These are phyloP conservation scores for Lasiodiplodia gonubiensis DNA, from an alignment of 2,329 filamentous ascomycete species.

Conservation along the genomic window DNA sequence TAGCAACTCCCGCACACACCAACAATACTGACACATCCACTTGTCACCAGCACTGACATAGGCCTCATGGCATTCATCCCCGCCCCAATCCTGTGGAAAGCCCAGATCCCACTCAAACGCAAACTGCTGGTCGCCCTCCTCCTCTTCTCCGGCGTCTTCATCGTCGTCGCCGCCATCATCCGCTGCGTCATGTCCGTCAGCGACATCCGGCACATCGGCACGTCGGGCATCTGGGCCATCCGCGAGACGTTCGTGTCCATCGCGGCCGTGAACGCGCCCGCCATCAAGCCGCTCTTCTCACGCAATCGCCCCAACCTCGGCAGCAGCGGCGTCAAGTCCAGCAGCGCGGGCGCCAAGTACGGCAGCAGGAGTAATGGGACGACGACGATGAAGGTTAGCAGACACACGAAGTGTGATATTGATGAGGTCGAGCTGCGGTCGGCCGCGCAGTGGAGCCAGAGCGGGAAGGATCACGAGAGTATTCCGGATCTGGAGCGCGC, in stretches of 20 bases:
- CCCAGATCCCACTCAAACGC: slow-evolving; percentile 45
- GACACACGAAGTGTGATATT: neutral
- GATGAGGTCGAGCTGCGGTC: slow-evolving; percentile 10
- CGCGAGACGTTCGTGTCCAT: slow-evolving; percentile 55
- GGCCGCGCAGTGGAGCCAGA: neutral
- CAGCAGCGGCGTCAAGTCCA: neutral
- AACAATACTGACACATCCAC: neutral
- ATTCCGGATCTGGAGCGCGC: neutral
- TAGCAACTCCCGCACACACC: neutral
- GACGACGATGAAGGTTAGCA: neutral
- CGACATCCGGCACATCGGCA: slow-evolving; percentile 44
- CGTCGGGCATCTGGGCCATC: slow-evolving; percentile 51
- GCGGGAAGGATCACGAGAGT: neutral
- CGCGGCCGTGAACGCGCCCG: slow-evolving; percentile 50
- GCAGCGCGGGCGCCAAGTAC: neutral
- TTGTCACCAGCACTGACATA: slow-evolving; percentile 42
- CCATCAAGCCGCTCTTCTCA: slow-evolving; percentile 50
- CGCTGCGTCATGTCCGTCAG: slow-evolving; percentile 49
- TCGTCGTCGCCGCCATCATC: slow-evolving; percentile 51
- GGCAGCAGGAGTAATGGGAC: neutral
- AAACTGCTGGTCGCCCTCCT: slow-evolving; percentile 49
- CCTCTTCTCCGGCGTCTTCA: slow-evolving; percentile 53
- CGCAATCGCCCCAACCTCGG: neutral
- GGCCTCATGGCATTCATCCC: slow-evolving; percentile 48
- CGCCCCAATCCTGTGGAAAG: slow-evolving; percentile 49